These are phyloP conservation scores for Xenosphaeropsis pyriputrescens DNA, from an alignment of 2,329 filamentous ascomycete genomes.

Conservation along the genomic window DNA sequence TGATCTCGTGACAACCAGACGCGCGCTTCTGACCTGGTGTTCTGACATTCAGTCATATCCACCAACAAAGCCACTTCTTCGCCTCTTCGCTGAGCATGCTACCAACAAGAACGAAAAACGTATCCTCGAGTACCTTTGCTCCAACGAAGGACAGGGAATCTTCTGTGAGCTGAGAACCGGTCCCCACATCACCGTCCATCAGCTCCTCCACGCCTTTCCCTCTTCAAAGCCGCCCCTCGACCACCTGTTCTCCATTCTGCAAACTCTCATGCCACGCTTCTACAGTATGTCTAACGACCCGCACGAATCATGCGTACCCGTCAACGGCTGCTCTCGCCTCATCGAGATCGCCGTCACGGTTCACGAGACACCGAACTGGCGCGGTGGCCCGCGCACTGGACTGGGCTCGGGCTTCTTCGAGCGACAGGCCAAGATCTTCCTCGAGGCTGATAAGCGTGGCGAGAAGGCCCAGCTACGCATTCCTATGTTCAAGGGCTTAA, in stretches of 20 bases:
- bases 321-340: constrained; percentile 48
- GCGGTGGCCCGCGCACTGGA: constrained; percentile 56
- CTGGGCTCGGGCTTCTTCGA: constrained; percentile 91
- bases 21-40: constrained; percentile 92
- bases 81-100: constrained; percentile 75
- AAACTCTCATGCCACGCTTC: constrained; percentile 91
- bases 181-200: constrained; percentile 69
- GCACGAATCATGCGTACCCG: constrained; percentile 36
- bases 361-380: constrained; percentile 76
- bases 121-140: constrained; percentile 73
- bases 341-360: constrained; percentile 96
- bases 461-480: constrained; percentile 53
- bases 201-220: constrained; percentile 83
- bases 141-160: constrained; percentile 76
- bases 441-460: constrained; percentile 50
- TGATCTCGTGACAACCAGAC: constrained; percentile 76
- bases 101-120: constrained; percentile 72
- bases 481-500: constrained; percentile 96
- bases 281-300: constrained; percentile 97
- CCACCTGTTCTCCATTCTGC: constrained; percentile 63
- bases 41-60: constrained; percentile 86
- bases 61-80: constrained; percentile 75
- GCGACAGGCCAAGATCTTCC: constrained; percentile 59
- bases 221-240: constrained; percentile 81
- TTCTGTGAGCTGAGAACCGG: constrained; percentile 93